Evolutionary conservation across 805 yeast genomes (phyloP).

Genomic region (Wickerhamomyces canadensis): DNA sequence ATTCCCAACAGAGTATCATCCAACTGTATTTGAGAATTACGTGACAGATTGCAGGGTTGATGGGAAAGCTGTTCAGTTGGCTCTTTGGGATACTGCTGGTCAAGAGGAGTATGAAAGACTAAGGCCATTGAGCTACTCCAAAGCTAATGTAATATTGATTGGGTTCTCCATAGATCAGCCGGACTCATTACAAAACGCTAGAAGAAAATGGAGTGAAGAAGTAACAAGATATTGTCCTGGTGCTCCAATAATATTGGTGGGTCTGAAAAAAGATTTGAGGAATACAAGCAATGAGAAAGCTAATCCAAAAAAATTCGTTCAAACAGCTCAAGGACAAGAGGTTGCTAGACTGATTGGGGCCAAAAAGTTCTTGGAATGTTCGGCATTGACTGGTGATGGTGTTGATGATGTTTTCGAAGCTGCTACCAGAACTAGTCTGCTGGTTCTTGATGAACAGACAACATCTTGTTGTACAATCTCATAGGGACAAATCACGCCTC

Average conservation of each 20-base stretch:
- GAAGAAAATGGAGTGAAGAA: slow-evolving; percentile 83
- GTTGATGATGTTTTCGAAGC: slow-evolving; percentile 91
- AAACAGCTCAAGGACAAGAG: slow-evolving; percentile 49
- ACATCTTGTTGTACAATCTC: slow-evolving; percentile 37
- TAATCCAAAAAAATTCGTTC: slow-evolving; percentile 42
- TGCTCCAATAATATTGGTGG: slow-evolving; percentile 74
- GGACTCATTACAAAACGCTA: slow-evolving; percentile 79
- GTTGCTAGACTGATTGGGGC: slow-evolving; percentile 82
- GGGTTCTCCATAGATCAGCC: slow-evolving; percentile 84
- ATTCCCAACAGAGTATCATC: slow-evolving; percentile 88
- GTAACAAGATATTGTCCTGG: slow-evolving; percentile 75
- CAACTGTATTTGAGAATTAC: slow-evolving; percentile 91
- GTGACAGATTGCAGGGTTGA: slow-evolving; percentile 93
- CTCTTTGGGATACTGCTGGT: slow-evolving; percentile 96
- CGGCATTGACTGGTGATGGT: slow-evolving; percentile 90
- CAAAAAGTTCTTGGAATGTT: slow-evolving; percentile 76
- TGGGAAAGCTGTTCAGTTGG: slow-evolving; percentile 83
- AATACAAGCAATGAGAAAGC: slow-evolving; percentile 31
- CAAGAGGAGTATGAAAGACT: slow-evolving; percentile 92
- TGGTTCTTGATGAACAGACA: slow-evolving; percentile 44
- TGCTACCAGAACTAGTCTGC: slow-evolving; percentile 78
- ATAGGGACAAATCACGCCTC: not conserved
- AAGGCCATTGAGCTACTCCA: slow-evolving; percentile 81
- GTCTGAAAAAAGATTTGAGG: slow-evolving; percentile 79
- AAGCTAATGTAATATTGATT: slow-evolving; percentile 79